Evolutionary conservation across 805 yeast species (phyloP).

Genomic region (Saccharomycopsis amapae): DNA sequence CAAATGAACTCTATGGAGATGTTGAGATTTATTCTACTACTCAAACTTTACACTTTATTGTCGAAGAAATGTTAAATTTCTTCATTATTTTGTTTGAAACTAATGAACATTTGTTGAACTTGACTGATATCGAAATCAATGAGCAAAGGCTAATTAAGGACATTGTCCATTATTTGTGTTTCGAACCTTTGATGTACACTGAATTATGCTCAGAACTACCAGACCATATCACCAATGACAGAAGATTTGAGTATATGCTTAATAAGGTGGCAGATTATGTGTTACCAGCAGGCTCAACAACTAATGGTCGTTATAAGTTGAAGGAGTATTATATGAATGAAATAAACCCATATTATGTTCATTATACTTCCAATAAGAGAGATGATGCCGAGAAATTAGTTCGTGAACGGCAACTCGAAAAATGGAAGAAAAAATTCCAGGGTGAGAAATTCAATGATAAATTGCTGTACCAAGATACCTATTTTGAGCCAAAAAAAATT

Average conservation of each 20-base stretch:
- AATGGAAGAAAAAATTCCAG: conserved; percentile 24
- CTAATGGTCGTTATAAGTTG: conserved; percentile 60
- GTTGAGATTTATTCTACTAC: conserved; percentile 36
- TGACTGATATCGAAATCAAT: conserved; percentile 40
- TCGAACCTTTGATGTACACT: conserved; percentile 64
- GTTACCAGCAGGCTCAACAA: conserved; percentile 52
- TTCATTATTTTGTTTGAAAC: conserved; percentile 15
- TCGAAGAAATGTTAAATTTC: conserved; percentile 61
- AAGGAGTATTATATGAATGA: conserved; percentile 45
- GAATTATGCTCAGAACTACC: conserved; percentile 64
- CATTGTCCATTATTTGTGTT: conserved; percentile 77
- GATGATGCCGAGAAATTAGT: conserved; percentile 73
- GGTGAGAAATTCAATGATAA: conserved; percentile 32
- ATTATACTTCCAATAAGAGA: conserved; percentile 66
- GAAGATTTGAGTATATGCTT: conserved; percentile 60
- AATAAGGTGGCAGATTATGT: conserved; percentile 49
- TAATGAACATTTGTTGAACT: conserved; percentile 43
- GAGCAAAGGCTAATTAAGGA: conserved; percentile 54
- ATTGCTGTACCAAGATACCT: conserved; percentile 40
- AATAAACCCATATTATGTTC: conserved; percentile 79
- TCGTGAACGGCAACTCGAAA: conserved; percentile 32
- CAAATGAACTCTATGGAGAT: conserved; percentile 34
- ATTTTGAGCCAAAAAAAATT: conserved; percentile 45
- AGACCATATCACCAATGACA: conserved; percentile 67
- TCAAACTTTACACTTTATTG: conserved; percentile 47